Evolutionary conservation across 345 rosid species (phyloP).

Genomic region (Bretschneidera sinensis): DNA sequence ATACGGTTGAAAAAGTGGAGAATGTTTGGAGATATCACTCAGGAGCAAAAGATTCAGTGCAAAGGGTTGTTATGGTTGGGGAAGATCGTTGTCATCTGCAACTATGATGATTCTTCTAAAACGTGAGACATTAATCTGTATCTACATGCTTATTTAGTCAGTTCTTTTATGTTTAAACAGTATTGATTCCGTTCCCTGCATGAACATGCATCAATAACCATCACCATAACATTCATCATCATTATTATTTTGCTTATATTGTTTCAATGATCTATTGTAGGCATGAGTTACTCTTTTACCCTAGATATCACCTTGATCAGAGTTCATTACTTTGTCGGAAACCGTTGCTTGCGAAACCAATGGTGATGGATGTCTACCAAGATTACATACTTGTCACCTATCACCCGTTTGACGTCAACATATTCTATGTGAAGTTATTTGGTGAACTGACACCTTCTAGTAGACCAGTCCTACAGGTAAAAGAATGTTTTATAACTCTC

Average conservation of each 20-base stretch:
- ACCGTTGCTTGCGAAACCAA: slow-evolving; percentile 78
- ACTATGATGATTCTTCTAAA: slow-evolving; percentile 69
- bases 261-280: slow-evolving; percentile 33
- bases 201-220: not conserved
- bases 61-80: slow-evolving; percentile 94
- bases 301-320: slow-evolving; percentile 95
- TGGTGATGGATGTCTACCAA: slow-evolving; percentile 96
- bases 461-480: slow-evolving; percentile 84
- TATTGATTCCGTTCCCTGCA: not conserved
- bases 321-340: slow-evolving; percentile 88
- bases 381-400: slow-evolving; percentile 84
- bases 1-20: slow-evolving; percentile 84
- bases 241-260: not conserved
- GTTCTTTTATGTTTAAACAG: slow-evolving; percentile 5
- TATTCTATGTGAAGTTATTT: slow-evolving; percentile 67
- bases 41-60: slow-evolving; percentile 94
- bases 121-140: slow-evolving; percentile 43
- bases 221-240: not conserved
- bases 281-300: slow-evolving; percentile 92
- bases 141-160: not conserved
- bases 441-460: slow-evolving; percentile 79
- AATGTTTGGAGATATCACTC: slow-evolving; percentile 91
- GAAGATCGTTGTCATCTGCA: slow-evolving; percentile 91
- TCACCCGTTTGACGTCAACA: slow-evolving; percentile 86
- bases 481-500: slow-evolving; percentile 16